Evolutionary conservation across 345 rosid genomes (phyloP).

Genomic region (Orychophragmus violaceus): DNA sequence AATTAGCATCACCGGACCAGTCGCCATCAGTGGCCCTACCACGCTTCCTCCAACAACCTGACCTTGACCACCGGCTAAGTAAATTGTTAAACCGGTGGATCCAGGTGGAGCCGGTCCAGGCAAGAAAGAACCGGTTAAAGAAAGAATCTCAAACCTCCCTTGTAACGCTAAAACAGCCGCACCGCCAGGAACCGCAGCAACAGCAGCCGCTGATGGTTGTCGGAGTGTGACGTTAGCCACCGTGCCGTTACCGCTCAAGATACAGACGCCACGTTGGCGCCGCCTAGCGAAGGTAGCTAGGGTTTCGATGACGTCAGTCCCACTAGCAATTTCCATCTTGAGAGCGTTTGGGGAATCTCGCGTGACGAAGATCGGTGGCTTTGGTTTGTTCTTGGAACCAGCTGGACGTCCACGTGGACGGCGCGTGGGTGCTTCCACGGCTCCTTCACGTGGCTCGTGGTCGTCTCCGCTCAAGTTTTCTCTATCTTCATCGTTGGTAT

Average conservation of each 20-base stretch:
- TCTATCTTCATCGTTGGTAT: slow-evolving; percentile 31
- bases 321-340: slow-evolving; percentile 55
- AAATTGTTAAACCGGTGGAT: slow-evolving; percentile 43
- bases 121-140: slow-evolving; percentile 41
- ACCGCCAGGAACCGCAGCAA: slow-evolving; percentile 10
- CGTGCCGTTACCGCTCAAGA: slow-evolving; percentile 55
- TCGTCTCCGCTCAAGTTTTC: slow-evolving; percentile 43
- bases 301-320: slow-evolving; percentile 52
- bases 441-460: slow-evolving; percentile 65
- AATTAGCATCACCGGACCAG: slow-evolving; percentile 46
- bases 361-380: slow-evolving; percentile 66
- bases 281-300: slow-evolving; percentile 53
- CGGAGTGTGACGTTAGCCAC: slow-evolving; percentile 62
- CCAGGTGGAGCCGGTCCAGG: slow-evolving; percentile 49
- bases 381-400: slow-evolving; percentile 54
- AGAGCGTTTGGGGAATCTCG: slow-evolving; percentile 69
- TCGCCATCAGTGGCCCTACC: slow-evolving; percentile 38
- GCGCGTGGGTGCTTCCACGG: slow-evolving; percentile 47
- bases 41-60: slow-evolving; percentile 49
- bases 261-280: slow-evolving; percentile 53
- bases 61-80: slow-evolving; percentile 51
- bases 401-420: slow-evolving; percentile 64
- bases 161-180: slow-evolving; percentile 44
- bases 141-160: slow-evolving; percentile 45
- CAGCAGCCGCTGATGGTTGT: slow-evolving; percentile 31